These are phyloP conservation scores for Psophocarpus tetragonolobus DNA, from an alignment of 306 rosid genomes.

Conservation along the genomic window DNA sequence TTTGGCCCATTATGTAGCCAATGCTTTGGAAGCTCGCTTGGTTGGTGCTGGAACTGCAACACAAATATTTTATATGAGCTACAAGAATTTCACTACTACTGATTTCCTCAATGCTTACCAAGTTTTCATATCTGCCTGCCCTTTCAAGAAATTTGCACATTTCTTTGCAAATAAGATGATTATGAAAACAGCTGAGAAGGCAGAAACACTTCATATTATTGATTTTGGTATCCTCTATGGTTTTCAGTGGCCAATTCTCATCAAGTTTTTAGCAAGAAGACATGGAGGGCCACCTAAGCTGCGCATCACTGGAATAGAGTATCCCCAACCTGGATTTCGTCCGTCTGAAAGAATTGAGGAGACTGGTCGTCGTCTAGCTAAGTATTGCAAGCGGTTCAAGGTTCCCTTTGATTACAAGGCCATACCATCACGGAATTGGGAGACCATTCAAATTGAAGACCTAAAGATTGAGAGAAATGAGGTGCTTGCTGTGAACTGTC, in stretches of 20 bases:
- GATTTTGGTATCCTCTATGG: constrained; percentile 90
- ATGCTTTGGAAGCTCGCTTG: constrained; percentile 72
- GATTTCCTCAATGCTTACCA: constrained; percentile 61
- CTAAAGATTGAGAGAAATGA: constrained; percentile 56
- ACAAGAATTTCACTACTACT: constrained; percentile 52
- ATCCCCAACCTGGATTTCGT: constrained; percentile 86
- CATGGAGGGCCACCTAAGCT: constrained; percentile 77
- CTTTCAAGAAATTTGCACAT: constrained; percentile 61
- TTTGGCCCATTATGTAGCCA: constrained; percentile 68
- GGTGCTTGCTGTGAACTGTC: constrained; percentile 61
- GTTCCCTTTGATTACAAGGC: constrained; percentile 76
- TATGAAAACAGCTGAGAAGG: constrained; percentile 50
- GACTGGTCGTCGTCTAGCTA: constrained; percentile 74
- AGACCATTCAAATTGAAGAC: constrained; percentile 62
- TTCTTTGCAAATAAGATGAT: constrained; percentile 63
- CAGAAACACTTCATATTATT: constrained; percentile 62
- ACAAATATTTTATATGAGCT: constrained; percentile 48
- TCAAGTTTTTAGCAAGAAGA: constrained; percentile 59
- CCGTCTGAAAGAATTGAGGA: constrained; percentile 72
- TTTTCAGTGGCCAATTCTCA: constrained; percentile 88
- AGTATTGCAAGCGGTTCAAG: constrained; percentile 65
- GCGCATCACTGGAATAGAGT: constrained; percentile 79
- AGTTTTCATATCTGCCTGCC: constrained; percentile 53
- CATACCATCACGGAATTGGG: constrained; percentile 70
- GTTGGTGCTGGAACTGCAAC: constrained; percentile 65